phyloP scores from a whole-genome alignment of 2,329 filamentous ascomycete species.

The Paraconiothyrium sp. region DNA sequence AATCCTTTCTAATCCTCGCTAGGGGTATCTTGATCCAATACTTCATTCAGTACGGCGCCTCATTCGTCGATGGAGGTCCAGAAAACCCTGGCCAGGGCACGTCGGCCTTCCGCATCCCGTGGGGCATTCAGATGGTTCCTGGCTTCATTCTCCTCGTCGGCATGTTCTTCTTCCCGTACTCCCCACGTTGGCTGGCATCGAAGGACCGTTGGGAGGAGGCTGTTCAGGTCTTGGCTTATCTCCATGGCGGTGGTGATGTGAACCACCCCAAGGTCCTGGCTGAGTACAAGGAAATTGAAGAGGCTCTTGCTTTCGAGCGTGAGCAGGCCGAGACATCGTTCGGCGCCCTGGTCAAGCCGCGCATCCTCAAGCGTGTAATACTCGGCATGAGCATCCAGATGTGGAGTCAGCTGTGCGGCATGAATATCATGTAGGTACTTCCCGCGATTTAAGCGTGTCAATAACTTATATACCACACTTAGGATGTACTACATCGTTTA shows the following conservation, averaged over 20 bases:
- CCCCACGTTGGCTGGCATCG: conserved; percentile 75
- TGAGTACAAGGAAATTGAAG: conserved; percentile 69
- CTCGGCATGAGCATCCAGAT: conserved; percentile 68
- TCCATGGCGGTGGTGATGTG: conserved; percentile 67
- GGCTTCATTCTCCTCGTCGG: conserved; percentile 50
- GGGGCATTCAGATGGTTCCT: conserved; percentile 55
- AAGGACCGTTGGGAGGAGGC: conserved; percentile 75
- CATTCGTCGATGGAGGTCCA: conserved; percentile 60
- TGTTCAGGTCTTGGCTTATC: conserved; percentile 60
- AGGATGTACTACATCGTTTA: conserved; percentile 67
- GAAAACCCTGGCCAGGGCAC: conserved; percentile 55
- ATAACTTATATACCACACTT: not conserved
- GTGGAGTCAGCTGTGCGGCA: conserved; percentile 68
- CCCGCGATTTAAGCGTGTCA: not conserved
- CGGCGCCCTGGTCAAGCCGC: conserved; percentile 59
- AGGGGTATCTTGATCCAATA: conserved; percentile 72
- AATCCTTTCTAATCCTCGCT: conserved; percentile 12
- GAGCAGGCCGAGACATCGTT: conserved; percentile 62
- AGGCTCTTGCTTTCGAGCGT: conserved; percentile 64
- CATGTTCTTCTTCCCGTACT: conserved; percentile 57
- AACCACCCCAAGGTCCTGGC: conserved; percentile 69
- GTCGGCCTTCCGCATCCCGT: conserved; percentile 53
- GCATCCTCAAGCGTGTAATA: conserved; percentile 65
- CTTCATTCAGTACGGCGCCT: conserved; percentile 72
- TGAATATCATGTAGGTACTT: conserved; percentile 62